Conservation (phyloP, 805 yeast genomes). For the Pichia sporocuriosa region DNA sequence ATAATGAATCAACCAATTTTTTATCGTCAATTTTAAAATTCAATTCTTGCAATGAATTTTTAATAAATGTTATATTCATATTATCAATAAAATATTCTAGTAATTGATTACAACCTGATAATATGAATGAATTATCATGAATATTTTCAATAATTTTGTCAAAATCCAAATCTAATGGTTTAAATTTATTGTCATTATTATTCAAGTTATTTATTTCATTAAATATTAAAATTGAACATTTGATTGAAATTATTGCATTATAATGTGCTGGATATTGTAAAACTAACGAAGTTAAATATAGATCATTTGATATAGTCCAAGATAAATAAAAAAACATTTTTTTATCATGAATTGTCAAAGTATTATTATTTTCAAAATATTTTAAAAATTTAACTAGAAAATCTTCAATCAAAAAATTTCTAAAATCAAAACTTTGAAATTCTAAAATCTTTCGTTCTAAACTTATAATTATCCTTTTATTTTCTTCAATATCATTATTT, state of each 20-base stretch:
- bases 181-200: conserved; percentile 5
- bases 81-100: conserved; percentile 29
- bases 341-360: conserved; percentile 31
- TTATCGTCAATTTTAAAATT: conserved; percentile 13
- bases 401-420: conserved; percentile 61
- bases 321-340: conserved; percentile 46
- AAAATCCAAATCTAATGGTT: conserved; percentile 9
- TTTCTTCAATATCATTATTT: conserved; percentile 39
- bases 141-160: conserved; percentile 6
- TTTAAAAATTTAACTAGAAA: conserved; percentile 57
- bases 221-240: conserved; percentile 39
- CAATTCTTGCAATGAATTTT: conserved; percentile 16
- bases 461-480: conserved; percentile 48
- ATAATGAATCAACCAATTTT: conserved; percentile 23
- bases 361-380: conserved; percentile 25
- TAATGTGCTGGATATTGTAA: conserved; percentile 70
- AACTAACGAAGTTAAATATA: conserved; percentile 60
- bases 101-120: conserved; percentile 23
- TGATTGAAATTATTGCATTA: conserved; percentile 62
- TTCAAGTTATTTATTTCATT: conserved; percentile 18
- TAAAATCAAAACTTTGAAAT: conserved; percentile 71
- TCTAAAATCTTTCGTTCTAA: conserved; percentile 72
- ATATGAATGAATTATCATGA: conserved; percentile 2
- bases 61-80: conserved; percentile 22
- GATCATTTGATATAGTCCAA: conserved; percentile 75